These are phyloP conservation scores for Lichtheimia hyalospora DNA, from an alignment of 371 early-diverging fungal species.

Conservation along the genomic window DNA sequence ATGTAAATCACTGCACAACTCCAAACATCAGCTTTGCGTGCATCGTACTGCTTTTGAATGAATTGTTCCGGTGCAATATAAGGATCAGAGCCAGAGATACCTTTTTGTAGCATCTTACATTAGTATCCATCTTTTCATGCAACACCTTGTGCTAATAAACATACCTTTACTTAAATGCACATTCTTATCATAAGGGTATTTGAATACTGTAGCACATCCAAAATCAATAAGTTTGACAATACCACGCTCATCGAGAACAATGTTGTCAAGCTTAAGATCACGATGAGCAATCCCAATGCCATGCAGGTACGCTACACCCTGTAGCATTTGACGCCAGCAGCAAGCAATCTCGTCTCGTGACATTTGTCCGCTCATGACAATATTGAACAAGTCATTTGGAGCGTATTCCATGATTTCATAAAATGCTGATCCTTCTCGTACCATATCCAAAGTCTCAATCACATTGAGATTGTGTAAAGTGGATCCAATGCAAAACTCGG, in stretches of 20 bases:
- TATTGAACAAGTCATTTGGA: slow-evolving; percentile 70
- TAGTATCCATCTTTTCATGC: not conserved
- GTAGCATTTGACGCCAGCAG: slow-evolving; percentile 70
- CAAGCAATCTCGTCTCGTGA: slow-evolving; percentile 57
- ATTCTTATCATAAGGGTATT: slow-evolving; percentile 59
- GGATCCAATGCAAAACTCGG: slow-evolving; percentile 82
- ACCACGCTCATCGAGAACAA: slow-evolving; percentile 64
- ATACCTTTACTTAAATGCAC: slow-evolving; percentile 26
- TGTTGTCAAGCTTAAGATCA: slow-evolving; percentile 87
- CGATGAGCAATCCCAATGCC: slow-evolving; percentile 80
- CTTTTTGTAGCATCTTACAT: slow-evolving; percentile 8
- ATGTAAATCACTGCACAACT: slow-evolving; percentile 70
- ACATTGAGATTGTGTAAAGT: slow-evolving; percentile 80
- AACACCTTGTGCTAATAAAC: not conserved
- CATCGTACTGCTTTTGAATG: slow-evolving; percentile 51
- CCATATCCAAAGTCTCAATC: slow-evolving; percentile 81
- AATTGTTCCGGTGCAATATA: slow-evolving; percentile 64
- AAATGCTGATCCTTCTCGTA: slow-evolving; percentile 57
- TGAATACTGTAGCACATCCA: slow-evolving; percentile 82
- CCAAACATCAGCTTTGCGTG: slow-evolving; percentile 69
- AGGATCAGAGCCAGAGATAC: slow-evolving; percentile 58
- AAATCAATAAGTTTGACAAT: slow-evolving; percentile 90
- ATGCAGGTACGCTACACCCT: slow-evolving; percentile 73
- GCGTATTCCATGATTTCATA: slow-evolving; percentile 84
- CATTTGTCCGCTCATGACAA: slow-evolving; percentile 67